Evolutionary conservation across 1,284 basidiomycete species (phyloP).

Genomic region (Athelia sp.): DNA sequence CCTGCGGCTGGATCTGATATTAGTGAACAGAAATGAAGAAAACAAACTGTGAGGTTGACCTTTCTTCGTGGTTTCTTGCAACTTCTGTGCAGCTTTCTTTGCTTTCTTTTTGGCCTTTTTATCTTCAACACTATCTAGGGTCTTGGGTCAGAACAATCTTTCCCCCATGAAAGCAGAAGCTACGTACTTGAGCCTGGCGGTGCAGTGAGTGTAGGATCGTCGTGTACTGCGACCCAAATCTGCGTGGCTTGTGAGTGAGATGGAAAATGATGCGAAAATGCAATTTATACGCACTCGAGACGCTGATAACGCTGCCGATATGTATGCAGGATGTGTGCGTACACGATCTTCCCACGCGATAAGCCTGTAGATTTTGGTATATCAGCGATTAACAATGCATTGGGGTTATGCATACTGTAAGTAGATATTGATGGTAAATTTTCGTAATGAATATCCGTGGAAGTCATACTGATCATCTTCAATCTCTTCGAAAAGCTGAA

Average conservation of each 20-base stretch:
- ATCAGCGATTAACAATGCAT: neutral
- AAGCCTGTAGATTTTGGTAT: slow-evolving; percentile 44
- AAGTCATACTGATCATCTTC: slow-evolving; percentile 99
- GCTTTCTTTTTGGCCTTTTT: slow-evolving; percentile 86
- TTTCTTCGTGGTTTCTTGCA: slow-evolving; percentile 34
- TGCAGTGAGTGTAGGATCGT: slow-evolving; percentile 63
- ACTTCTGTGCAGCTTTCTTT: slow-evolving; percentile 41
- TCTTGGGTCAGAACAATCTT: too few species aligned
- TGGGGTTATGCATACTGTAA: slow-evolving; percentile 50
- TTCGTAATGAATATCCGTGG: slow-evolving; percentile 91
- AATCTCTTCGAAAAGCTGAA: slow-evolving; percentile 78
- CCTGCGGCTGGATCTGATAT: slow-evolving; percentile 22
- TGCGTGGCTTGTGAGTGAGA: slow-evolving; percentile 21
- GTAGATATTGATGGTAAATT: slow-evolving; percentile 86
- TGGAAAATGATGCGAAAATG: neutral
- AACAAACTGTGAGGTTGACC: neutral
- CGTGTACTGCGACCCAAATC: slow-evolving; percentile 75
- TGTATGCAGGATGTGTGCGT: slow-evolving; percentile 71
- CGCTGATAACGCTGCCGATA: slow-evolving; percentile 70
- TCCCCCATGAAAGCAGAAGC: neutral
- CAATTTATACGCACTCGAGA: slow-evolving; percentile 42
- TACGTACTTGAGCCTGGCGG: slow-evolving; percentile 28
- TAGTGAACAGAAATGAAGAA: slow-evolving; percentile 1
- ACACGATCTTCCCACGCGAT: slow-evolving; percentile 82
- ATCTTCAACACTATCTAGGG: slow-evolving; percentile 36